Evolutionary conservation across 2,329 filamentous ascomycete species (phyloP).

Genomic region (Aureobasidium sp.): DNA sequence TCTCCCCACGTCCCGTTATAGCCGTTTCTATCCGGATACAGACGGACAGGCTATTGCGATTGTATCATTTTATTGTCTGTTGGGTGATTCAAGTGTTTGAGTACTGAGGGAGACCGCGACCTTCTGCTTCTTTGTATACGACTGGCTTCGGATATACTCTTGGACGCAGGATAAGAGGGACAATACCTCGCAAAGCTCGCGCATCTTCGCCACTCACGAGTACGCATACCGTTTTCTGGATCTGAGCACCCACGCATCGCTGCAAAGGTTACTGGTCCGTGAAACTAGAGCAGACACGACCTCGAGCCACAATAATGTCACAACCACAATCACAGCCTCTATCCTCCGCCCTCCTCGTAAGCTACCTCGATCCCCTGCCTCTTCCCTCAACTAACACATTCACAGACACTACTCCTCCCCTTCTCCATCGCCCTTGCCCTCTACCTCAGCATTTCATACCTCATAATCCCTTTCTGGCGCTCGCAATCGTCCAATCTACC

Average conservation of each 20-base stretch:
- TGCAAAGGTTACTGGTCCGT: not conserved
- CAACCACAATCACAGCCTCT: not conserved
- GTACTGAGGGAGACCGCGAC: not conserved
- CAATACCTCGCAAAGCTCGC: too few species aligned
- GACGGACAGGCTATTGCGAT: not conserved
- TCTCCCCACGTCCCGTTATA: not conserved
- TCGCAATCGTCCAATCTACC: not conserved
- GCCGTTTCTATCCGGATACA: not conserved
- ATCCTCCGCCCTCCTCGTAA: not conserved
- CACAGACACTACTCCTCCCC: conserved; percentile 7
- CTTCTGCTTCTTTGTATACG: not conserved
- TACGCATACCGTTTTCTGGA: not conserved
- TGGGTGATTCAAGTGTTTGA: not conserved
- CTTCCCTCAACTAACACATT: not conserved
- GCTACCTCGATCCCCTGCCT: not conserved
- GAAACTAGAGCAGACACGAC: not conserved
- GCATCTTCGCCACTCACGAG: not conserved
- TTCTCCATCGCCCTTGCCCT: conserved; percentile 3
- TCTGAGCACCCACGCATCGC: not conserved
- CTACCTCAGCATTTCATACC: conserved; percentile 8
- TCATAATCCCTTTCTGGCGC: conserved; percentile 4
- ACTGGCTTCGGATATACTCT: not conserved
- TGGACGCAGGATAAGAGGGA: too few species aligned
- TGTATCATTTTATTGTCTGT: not conserved
- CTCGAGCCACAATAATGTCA: not conserved